These are phyloP conservation scores for Trichophyton mentagrophytes DNA, from an alignment of 2,329 filamentous ascomycete genomes.

Conservation along the genomic window DNA sequence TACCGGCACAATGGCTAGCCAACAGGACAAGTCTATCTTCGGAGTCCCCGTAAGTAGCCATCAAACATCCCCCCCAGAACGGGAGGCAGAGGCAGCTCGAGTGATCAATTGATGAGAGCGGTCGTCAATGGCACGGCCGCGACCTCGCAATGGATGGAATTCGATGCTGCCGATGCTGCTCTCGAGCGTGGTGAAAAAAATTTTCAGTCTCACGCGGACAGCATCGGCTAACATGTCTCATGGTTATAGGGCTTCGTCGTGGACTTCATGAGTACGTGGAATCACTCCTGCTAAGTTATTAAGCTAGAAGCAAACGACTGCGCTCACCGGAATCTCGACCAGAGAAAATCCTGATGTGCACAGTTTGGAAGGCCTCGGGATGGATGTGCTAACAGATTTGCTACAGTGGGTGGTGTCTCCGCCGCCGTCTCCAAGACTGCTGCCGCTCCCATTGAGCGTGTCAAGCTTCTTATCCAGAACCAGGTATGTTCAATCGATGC, in stretches of 20 bases:
- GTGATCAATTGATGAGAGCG: background rate
- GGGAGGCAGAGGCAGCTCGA: background rate
- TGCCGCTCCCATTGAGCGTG: constrained; percentile 99
- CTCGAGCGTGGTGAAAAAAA: background rate
- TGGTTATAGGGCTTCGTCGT: constrained; percentile 69
- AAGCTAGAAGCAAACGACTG: background rate
- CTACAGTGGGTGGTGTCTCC: constrained; percentile 95
- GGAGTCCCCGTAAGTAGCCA: constrained; percentile 37
- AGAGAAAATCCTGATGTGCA: background rate
- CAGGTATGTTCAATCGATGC: constrained; percentile 51
- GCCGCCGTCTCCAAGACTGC: constrained; percentile 99
- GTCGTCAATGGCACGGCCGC: background rate
- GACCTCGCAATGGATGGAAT: constrained; percentile 7
- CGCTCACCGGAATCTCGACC: background rate
- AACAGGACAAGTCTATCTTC: constrained; percentile 43
- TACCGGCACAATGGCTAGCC: constrained; percentile 35
- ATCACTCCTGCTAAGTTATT: background rate
- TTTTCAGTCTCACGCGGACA: background rate
- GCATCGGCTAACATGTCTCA: constrained; percentile 22
- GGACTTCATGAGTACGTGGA: constrained; percentile 92
- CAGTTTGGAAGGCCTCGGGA: background rate
- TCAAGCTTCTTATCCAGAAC: constrained; percentile 99
- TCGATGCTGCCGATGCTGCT: constrained; percentile 6
- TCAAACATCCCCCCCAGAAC: background rate
- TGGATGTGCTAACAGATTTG: constrained; percentile 11